phyloP scores from a whole-genome alignment of 2,329 filamentous ascomycete species.

The Paecilomyces niveus region DNA sequence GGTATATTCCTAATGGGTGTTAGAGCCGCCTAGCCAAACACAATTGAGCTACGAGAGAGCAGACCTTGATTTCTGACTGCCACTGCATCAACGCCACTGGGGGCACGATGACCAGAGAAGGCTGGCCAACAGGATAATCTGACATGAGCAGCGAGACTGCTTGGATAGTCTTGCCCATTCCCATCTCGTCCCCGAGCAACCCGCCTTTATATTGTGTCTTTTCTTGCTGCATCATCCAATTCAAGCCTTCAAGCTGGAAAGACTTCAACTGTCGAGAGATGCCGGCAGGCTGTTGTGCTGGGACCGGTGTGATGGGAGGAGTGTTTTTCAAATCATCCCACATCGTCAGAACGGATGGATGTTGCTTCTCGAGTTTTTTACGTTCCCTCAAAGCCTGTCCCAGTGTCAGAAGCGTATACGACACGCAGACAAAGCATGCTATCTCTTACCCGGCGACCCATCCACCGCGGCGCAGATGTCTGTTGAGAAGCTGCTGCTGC shows the following conservation, averaged over 20 bases:
- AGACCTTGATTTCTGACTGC: conserved; percentile 70
- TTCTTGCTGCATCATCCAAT: conserved; percentile 93
- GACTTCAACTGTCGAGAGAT: conserved; percentile 83
- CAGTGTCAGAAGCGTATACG: conserved; percentile 20
- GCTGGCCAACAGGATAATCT: conserved; percentile 76
- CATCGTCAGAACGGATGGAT: conserved; percentile 76
- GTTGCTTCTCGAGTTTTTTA: conserved; percentile 62
- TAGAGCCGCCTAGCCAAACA: not conserved
- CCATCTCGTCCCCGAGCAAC: conserved; percentile 95
- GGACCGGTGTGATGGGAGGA: conserved; percentile 57
- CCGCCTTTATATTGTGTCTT: conserved; percentile 78
- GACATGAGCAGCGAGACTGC: conserved; percentile 98
- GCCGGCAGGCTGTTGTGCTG: conserved; percentile 62
- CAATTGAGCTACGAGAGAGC: conserved; percentile 2
- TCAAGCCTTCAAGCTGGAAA: conserved; percentile 87
- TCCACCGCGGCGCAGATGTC: conserved; percentile 9
- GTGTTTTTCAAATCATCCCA: conserved; percentile 69
- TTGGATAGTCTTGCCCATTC: conserved; percentile 97
- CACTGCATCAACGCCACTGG: conserved; percentile 95
- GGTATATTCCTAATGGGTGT: conserved; percentile 53
- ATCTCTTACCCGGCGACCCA: conserved; percentile 23
- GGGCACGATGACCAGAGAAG: conserved; percentile 81
- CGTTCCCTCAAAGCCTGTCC: conserved; percentile 47
- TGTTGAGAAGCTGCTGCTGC: conserved; percentile 1
- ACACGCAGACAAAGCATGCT: conserved; percentile 6